Base-by-base conservation (phyloP, 805 yeast species). In the Suhomyces vadensis region DNA sequence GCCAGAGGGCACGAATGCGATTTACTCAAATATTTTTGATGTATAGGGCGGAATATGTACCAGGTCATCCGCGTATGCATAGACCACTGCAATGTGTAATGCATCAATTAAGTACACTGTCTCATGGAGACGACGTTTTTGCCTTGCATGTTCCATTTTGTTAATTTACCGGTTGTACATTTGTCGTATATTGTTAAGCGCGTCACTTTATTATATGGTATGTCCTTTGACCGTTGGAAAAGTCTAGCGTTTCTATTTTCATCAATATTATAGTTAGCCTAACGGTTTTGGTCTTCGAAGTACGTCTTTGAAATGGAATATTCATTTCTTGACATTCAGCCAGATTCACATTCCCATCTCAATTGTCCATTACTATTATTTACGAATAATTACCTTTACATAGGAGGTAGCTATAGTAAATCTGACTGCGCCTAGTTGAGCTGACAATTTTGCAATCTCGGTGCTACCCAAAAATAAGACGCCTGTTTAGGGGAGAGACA, bases 141-240 rank as follows among this genome's bases (percentile, higher is more conserved):
- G 33, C 33, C n/a, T 13, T 16, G 33, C 33, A 29, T 16, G 33
- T 16, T 29, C 20, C 11, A n/a, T 14, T 14, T 29, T 29, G 10
- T 20, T 3, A 16, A 29, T 29, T 16, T 3, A n/a, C 11, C n/a
- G 7, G 33, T 29, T 14, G 20, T 20, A 7, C 33, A 29, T 29
- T 3, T 16, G 33, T 7, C n/a, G n/a, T 14, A 14, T 20, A 16
- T 14, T 5, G 16, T 17, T 20, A 4, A 9, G 16, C 16, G 20
- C 33, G 33, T 14, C 8, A 3, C 11, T 29, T 9, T 10, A 29
- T 16, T 16, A 6, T 11, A 29, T n/a, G n/a, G n/a, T n/a, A n/a
- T n/a, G n/a, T n/a, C n/a, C n/a, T n/a, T n/a, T n/a, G n/a, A 29
- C 33, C 33, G 33, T 29, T 29, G 33, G 16, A 29, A 29, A 29